Evolutionary conservation across 106 monocot species (phyloP).

Genomic region (Alisma plantagoaquatica): DNA sequence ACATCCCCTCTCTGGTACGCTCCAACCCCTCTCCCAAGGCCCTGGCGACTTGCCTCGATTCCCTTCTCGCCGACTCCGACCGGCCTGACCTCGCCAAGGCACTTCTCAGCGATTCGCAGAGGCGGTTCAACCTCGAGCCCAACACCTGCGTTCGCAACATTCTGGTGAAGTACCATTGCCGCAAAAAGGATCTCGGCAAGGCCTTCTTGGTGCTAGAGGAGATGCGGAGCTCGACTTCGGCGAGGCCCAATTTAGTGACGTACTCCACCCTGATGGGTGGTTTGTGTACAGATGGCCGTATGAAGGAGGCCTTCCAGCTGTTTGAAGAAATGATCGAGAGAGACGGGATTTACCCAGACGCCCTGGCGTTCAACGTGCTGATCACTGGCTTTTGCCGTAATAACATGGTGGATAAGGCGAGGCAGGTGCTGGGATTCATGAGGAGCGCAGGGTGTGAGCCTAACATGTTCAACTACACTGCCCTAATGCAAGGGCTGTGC

Average conservation of each 20-base stretch:
- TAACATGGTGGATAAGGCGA: constrained; percentile 60
- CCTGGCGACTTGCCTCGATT: constrained; percentile 48
- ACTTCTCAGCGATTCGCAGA: constrained; percentile 30
- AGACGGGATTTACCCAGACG: constrained; percentile 61
- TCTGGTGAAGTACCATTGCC: constrained; percentile 54
- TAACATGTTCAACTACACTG: constrained; percentile 64
- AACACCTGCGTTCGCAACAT: constrained; percentile 75
- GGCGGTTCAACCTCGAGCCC: constrained; percentile 10
- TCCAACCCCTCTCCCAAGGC: constrained; percentile 53
- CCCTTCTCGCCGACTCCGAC: constrained; percentile 28
- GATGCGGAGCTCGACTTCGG: constrained; percentile 26
- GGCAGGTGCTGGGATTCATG: constrained; percentile 54
- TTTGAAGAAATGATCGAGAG: constrained; percentile 95
- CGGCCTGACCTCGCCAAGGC: constrained; percentile 37
- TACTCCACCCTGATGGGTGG: constrained; percentile 72
- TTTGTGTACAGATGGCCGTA: constrained; percentile 33
- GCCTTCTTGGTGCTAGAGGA: constrained; percentile 38
- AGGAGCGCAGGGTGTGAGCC: constrained; percentile 66
- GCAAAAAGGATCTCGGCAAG: constrained; percentile 16
- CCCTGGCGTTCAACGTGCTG: constrained; percentile 57
- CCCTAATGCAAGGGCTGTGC: constrained; percentile 66
- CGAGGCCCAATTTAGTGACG: constrained; percentile 56
- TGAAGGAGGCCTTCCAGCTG: constrained; percentile 68
- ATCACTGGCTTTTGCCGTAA: constrained; percentile 69
- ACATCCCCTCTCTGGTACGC: constrained; percentile 51